Evolutionary conservation across 371 early-diverging fungal genomes (phyloP), one percentile per base, ranked within the genome.

Genomic region (Smittium culicis): DNA sequence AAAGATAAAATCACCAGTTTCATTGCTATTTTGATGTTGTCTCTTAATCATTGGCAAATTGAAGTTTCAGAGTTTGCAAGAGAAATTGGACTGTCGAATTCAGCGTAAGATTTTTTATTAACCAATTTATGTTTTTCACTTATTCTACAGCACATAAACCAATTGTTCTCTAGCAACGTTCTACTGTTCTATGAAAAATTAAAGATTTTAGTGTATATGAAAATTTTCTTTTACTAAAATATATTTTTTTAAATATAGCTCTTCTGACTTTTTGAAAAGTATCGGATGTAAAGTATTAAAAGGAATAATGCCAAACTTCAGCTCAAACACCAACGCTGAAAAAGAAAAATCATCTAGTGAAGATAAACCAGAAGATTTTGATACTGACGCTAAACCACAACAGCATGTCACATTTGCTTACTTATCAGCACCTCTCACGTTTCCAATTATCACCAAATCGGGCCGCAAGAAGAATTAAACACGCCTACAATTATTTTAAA

Each of bases 1-100:
- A 81, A 84, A 66, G 90, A 89, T 74, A 88, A 83, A 76, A 78
- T 93, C n/a, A 75, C 86, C 14, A 85, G 87, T 70, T 87, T 89
- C 68, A 85, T 89, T 68, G 72, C 89, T 58, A 83, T 84, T 11
- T 74, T 91, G 35, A 81, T 83, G 69, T 77, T 93, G 66, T 81
- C 80, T 25, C 73, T 91, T 5, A 84, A 87, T 71, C 82, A 85
- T 74, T 91, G 82, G 77, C 80, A 77, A 25, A 72, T 87, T 55
- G 79, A 87, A 34, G 79, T 85, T 2, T 73, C 77, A 11, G 74
- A 77, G 16, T 70, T 92, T 67, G 84, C 87, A 1, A 73, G 76
- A 14, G 91, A 91, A 69, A 75, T 91, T 68, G 63, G 34, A 33
- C 28, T 63, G 14, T 30, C 31, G 14, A 31, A n/a, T n/a, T 32